phyloP scores from a whole-genome alignment of 495 filamentous ascomycete species.

The Apodospora peruviana region DNA sequence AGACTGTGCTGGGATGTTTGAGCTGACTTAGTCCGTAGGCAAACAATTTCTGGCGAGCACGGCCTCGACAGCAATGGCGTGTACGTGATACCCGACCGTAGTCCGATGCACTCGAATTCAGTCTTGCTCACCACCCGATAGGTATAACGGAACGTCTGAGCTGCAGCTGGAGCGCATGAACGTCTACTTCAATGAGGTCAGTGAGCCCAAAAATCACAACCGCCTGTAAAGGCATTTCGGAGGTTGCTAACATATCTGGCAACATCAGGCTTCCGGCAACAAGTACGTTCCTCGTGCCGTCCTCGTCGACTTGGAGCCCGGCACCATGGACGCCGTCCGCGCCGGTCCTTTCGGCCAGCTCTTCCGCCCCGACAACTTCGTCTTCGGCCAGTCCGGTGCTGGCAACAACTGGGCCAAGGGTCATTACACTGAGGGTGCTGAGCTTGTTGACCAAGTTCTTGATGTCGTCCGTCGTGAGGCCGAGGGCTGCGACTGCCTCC shows the following conservation, averaged over 20 bases:
- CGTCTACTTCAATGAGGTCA: slow-evolving; percentile 99
- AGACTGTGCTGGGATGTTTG: not conserved
- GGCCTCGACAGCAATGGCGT: slow-evolving; percentile 91
- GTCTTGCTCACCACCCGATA: slow-evolving; percentile 37
- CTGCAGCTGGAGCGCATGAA: slow-evolving; percentile 99
- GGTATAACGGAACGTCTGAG: slow-evolving; percentile 95
- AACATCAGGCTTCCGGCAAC: slow-evolving; percentile 75
- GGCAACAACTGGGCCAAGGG: slow-evolving; percentile 99
- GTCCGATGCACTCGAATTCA: slow-evolving; percentile 1
- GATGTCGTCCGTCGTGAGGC: slow-evolving; percentile 99
- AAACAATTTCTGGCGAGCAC: slow-evolving; percentile 98
- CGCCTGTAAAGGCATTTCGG: too few relatives aligned
- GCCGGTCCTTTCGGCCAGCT: slow-evolving; percentile 98
- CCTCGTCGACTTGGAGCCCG: slow-evolving; percentile 97
- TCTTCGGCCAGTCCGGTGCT: slow-evolving; percentile 98
- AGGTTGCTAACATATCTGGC: slow-evolving; percentile 4
- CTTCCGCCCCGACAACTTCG: slow-evolving; percentile 99
- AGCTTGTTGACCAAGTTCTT: slow-evolving; percentile 96
- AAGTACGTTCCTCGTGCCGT: slow-evolving; percentile 99
- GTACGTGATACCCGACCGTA: slow-evolving; percentile 28
- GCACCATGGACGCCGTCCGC: slow-evolving; percentile 99
- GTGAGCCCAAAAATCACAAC: slow-evolving; percentile 21
- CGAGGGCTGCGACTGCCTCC: slow-evolving; percentile 98
- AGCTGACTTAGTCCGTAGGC: slow-evolving; percentile 33
- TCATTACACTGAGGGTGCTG: slow-evolving; percentile 99